Conservation (phyloP, 495 filamentous ascomycete species). For the Friedmanniomyces simplex region DNA sequence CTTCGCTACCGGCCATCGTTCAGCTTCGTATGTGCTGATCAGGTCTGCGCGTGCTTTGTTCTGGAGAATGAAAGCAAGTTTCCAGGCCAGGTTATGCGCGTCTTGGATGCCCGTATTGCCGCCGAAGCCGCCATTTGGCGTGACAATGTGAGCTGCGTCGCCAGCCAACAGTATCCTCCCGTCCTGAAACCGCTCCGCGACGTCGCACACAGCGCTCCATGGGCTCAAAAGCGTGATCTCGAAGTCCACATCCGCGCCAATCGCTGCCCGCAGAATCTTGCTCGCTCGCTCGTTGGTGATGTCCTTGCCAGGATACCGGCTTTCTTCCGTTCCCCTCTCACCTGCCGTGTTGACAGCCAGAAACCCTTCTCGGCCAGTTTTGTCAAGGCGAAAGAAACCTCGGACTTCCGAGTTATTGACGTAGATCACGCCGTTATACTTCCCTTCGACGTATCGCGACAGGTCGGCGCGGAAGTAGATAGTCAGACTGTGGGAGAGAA, state of each 20-base stretch:
- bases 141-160: constrained; percentile 8
- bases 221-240: constrained; percentile 1
- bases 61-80: constrained; percentile 1
- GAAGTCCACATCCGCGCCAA: constrained; percentile 6
- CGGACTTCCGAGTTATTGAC: not conserved
- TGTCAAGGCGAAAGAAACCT: constrained; percentile 4
- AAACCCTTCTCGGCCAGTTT: constrained; percentile 2
- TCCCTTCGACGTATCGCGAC: not conserved
- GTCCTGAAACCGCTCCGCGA: constrained; percentile 1
- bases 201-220: not conserved
- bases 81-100: constrained; percentile 13
- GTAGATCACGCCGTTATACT: constrained; percentile 8
- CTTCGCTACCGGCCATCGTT: constrained; percentile 9
- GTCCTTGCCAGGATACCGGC: constrained; percentile 3
- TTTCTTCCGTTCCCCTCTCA: constrained; percentile 1
- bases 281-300: constrained; percentile 2
- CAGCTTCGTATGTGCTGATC: constrained; percentile 2
- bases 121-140: constrained; percentile 7
- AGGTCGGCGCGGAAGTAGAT: constrained; percentile 4
- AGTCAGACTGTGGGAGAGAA: constrained; percentile 2
- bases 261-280: constrained; percentile 3
- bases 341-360: constrained; percentile 8
- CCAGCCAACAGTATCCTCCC: constrained; percentile 8
- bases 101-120: constrained; percentile 12
- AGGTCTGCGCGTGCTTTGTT: not conserved